Conservation (phyloP, 176 grass and related monocot genomes). For the Puccinellia tenuiflora region DNA sequence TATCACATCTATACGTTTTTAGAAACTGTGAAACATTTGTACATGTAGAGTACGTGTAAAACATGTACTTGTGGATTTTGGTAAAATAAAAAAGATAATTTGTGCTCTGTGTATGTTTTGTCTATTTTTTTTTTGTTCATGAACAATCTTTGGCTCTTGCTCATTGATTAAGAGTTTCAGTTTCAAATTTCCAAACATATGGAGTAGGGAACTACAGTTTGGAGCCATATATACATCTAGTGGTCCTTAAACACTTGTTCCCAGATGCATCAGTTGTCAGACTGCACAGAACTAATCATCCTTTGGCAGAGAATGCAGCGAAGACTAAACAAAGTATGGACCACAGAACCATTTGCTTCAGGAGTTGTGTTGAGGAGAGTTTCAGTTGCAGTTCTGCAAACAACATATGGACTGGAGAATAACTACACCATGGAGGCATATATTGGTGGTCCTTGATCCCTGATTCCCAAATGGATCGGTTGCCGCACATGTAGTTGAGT, state of each 20-base stretch:
- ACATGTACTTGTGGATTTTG: no score
- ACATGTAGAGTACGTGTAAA: no score
- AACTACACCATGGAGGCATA: background rate
- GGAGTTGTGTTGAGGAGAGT: background rate
- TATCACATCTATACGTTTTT: no score
- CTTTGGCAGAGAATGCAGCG: background rate
- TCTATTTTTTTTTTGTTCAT: no score
- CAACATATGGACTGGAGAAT: background rate
- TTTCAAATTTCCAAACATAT: background rate
- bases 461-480: background rate
- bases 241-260: no score
- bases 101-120: no score
- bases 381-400: background rate
- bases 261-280: no score
- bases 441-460: background rate
- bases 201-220: no score
- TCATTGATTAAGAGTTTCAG: background rate
- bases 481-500: background rate
- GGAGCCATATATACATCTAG: no score
- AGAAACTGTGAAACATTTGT: no score
- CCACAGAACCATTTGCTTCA: background rate
- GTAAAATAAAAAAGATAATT: no score
- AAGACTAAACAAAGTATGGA: background rate
- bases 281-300: background rate
- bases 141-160: no score